Conservation (phyloP, 1,284 basidiomycete genomes). For the Trichosporon sp. region DNA sequence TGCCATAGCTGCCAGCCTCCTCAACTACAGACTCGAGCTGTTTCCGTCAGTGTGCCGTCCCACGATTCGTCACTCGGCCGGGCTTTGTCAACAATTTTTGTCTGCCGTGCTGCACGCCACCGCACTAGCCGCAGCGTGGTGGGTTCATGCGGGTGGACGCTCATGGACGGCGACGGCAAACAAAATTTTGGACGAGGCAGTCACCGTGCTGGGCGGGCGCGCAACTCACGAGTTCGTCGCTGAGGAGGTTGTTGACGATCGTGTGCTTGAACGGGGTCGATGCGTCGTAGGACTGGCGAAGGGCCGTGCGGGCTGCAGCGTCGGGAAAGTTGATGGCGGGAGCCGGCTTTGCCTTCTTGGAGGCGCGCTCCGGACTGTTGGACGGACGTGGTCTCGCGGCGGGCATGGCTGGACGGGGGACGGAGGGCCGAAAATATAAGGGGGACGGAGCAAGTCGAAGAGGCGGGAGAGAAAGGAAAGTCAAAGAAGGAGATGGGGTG, state of each 20-base stretch:
- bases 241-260: slow-evolving; percentile 75
- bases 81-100: background rate
- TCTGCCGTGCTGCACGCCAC: background rate
- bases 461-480: background rate
- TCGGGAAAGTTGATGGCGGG: slow-evolving; percentile 31
- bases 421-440: background rate
- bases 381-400: slow-evolving; percentile 28
- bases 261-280: slow-evolving; percentile 79
- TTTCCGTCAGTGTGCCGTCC: slow-evolving; percentile 11
- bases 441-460: slow-evolving; percentile 3
- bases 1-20: slow-evolving; percentile 45
- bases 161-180: background rate
- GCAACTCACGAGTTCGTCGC: slow-evolving; percentile 66
- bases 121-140: background rate
- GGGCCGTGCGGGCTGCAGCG: slow-evolving; percentile 17
- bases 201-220: no score
- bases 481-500: background rate
- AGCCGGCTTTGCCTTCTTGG: slow-evolving; percentile 29
- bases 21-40: slow-evolving; percentile 67
- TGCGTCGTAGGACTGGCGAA: slow-evolving; percentile 55
- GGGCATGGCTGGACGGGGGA: slow-evolving; percentile 24
- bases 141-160: background rate
- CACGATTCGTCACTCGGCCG: background rate
- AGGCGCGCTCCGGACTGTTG: slow-evolving; percentile 15
- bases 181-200: slow-evolving; percentile 4